A percentile compares a stretch with the other conserved stretches of the same genome.
phyloP scores from a whole-genome alignment of 495 filamentous ascomycete genomes.

The Monascus purpureus region DNA sequence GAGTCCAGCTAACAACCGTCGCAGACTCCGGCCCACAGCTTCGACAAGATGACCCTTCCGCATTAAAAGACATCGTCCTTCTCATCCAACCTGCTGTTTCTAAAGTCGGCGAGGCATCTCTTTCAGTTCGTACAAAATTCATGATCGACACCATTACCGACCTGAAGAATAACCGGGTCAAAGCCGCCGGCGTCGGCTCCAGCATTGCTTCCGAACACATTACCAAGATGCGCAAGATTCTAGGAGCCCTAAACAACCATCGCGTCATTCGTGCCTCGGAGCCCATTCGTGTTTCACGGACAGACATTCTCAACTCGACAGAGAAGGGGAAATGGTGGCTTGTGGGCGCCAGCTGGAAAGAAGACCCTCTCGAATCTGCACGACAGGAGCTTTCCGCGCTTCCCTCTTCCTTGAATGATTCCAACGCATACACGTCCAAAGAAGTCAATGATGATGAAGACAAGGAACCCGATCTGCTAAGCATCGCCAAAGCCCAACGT shows the following conservation, averaged over 20 bases:
- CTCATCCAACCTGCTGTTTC: slow-evolving; percentile 59
- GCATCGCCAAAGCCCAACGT: slow-evolving; percentile 65
- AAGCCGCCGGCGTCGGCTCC: slow-evolving; percentile 46
- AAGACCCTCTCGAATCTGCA: slow-evolving; percentile 26
- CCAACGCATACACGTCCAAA: slow-evolving; percentile 8
- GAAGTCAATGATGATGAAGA: slow-evolving; percentile 29
- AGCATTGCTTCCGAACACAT: slow-evolving; percentile 59
- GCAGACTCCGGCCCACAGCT: slow-evolving; percentile 61
- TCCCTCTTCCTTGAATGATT: slow-evolving; percentile 5
- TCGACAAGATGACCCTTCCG: slow-evolving; percentile 76
- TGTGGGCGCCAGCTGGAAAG: slow-evolving; percentile 79
- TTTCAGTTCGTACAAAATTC: slow-evolving; percentile 86
- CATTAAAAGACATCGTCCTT: slow-evolving; percentile 82
- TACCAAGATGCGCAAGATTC: slow-evolving; percentile 68
- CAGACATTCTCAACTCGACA: slow-evolving; percentile 66
- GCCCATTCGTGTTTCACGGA: slow-evolving; percentile 64
- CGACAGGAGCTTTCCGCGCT: slow-evolving; percentile 19
- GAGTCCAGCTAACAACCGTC: slow-evolving; percentile 1
- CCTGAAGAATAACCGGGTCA: slow-evolving; percentile 85
- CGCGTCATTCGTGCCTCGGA: slow-evolving; percentile 58
- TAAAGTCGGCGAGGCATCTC: slow-evolving; percentile 47
- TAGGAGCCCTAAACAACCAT: slow-evolving; percentile 56
- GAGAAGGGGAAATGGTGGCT: slow-evolving; percentile 98
- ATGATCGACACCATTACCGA: slow-evolving; percentile 97
- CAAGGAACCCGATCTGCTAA: slow-evolving; percentile 48